A percentile compares a stretch with the other conserved stretches of the same genome.
Conservation (phyloP, 176 grass and related monocot species). For the Avena eriantha region DNA sequence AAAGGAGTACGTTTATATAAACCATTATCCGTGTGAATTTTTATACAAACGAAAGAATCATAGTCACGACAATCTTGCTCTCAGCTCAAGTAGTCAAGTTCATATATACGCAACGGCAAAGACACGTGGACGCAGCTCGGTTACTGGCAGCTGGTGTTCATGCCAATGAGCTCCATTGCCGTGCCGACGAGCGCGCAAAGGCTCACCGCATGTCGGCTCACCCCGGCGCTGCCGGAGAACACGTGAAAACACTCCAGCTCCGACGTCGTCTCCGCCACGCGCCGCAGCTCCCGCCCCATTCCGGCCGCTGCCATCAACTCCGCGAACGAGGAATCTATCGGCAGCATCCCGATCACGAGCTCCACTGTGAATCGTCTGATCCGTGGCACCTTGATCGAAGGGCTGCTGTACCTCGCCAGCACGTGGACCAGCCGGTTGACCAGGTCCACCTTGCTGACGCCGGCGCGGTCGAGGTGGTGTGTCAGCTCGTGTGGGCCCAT, state of each 20-base stretch:
- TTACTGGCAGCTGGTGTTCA: background rate
- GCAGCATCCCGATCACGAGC: slow-evolving; percentile 54
- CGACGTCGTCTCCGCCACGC: slow-evolving; percentile 67
- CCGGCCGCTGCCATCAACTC: slow-evolving; percentile 40
- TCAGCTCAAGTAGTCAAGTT: background rate
- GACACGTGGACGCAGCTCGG: background rate
- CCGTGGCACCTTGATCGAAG: slow-evolving; percentile 58
- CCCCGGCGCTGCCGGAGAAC: slow-evolving; percentile 69
- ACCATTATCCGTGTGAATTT: background rate
- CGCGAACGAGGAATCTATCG: background rate
- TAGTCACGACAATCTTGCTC: background rate
- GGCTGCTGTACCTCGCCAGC: slow-evolving; percentile 44
- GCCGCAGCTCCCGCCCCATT: slow-evolving; percentile 42
- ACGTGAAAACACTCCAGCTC: slow-evolving; percentile 81
- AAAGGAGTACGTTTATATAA: background rate
- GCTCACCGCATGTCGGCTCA: slow-evolving; percentile 48
- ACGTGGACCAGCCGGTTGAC: slow-evolving; percentile 43
- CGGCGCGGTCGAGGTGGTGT: slow-evolving; percentile 19
- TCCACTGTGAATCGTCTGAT: slow-evolving; percentile 62
- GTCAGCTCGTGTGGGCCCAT: slow-evolving; percentile 46
- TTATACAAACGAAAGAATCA: background rate
- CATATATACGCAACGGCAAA: slow-evolving; percentile 22
- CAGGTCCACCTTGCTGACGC: slow-evolving; percentile 26
- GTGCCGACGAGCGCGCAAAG: slow-evolving; percentile 55
- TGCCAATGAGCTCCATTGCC: slow-evolving; percentile 41